Evolutionary conservation across 1,284 basidiomycete genomes (phyloP), one percentile per base, ranked within the genome.

Genomic region (Cryptococcus sp.): DNA sequence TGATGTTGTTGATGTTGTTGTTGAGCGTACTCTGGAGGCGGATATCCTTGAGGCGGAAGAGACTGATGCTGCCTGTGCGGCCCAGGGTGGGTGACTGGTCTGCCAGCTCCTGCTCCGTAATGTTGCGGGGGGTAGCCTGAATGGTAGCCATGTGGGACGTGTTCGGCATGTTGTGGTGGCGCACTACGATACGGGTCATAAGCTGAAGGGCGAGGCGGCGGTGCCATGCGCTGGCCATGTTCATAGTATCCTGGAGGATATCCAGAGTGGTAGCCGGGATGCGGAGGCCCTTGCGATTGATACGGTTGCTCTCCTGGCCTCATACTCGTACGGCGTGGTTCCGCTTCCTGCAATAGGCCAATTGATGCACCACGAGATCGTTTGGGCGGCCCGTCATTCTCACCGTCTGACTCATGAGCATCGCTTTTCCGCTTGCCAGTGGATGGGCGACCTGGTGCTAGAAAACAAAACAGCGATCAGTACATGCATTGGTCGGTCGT

Each of bases 151-250:
- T 23, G 47, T 5, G 39, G 41, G 6, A 44, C 54, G 20, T 40
- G 52, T 7, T 52, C 46, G 15, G 25, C 39, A 16, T 46, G 56
- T 20, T 54, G 34, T 11, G 39, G 41, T 38, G 49, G 58, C n/a
- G 25, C 23, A 3, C 34, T 41, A 40, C 61, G 46, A 50, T 66
- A 63, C 4, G 55, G 53, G 16, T 66, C 66, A 26, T 53, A 55
- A 8, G 67, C 58, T 7, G 55, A 43, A 17, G 67, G 67, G 15
- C 65, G 67, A 46, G 67, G 67, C 16, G 65, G 65, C 52, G 66
- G 66, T 5, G 53, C 55, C 59, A 61, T 61, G 23, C 45, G 47
- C 43, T 58, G 54, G 16, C 37, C 46, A 23, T 55, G 48, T 39
- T 46, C 48, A 15, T 46, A 45, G 41, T 54, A 49, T 25, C 26